These are phyloP conservation scores for Panellus pusillus DNA, from an alignment of 768 basidiomycete genomes.

Conservation along the genomic window DNA sequence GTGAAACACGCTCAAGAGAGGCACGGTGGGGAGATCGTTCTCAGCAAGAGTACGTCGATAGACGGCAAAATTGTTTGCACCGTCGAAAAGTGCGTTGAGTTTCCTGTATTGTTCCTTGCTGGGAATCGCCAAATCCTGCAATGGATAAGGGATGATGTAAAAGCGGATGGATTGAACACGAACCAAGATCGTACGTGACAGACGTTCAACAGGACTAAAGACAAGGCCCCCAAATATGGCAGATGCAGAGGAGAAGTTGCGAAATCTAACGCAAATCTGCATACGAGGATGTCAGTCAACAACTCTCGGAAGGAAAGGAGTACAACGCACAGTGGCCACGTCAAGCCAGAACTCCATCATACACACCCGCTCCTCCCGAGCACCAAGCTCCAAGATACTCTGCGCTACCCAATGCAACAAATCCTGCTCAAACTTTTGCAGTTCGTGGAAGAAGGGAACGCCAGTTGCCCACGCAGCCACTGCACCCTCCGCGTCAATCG, in stretches of 20 bases:
- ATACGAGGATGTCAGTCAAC: slow-evolving; percentile 8
- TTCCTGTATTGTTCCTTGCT: slow-evolving; percentile 32
- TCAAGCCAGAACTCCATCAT: slow-evolving; percentile 46
- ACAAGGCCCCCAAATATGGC: slow-evolving; percentile 43
- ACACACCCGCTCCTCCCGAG: slow-evolving; percentile 24
- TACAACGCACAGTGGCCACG: slow-evolving; percentile 39
- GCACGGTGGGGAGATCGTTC: slow-evolving; percentile 30
- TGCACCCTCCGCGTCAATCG: slow-evolving; percentile 44
- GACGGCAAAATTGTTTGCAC: slow-evolving; percentile 25
- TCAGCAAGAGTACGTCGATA: slow-evolving; percentile 30
- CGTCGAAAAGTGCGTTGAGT: slow-evolving; percentile 32
- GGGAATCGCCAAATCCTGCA: slow-evolving; percentile 24
- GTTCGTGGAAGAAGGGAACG: slow-evolving; percentile 24
- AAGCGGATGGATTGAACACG: slow-evolving; percentile 11
- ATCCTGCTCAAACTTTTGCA: slow-evolving; percentile 30
- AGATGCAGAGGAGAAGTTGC: slow-evolving; percentile 46
- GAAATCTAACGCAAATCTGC: slow-evolving; percentile 44
- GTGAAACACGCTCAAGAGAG: slow-evolving; percentile 35
- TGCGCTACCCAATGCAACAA: slow-evolving; percentile 40
- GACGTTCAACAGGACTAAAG: slow-evolving; percentile 36
- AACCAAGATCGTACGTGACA: slow-evolving; percentile 38
- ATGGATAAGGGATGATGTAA: background rate
- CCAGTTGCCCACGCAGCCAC: slow-evolving; percentile 40
- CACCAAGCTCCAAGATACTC: slow-evolving; percentile 27
- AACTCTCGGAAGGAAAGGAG: background rate